A percentile compares a stretch with the other conserved stretches of the same genome.
Conservation (phyloP, 306 rosid genomes). For the Glycyrrhiza uralensis region DNA sequence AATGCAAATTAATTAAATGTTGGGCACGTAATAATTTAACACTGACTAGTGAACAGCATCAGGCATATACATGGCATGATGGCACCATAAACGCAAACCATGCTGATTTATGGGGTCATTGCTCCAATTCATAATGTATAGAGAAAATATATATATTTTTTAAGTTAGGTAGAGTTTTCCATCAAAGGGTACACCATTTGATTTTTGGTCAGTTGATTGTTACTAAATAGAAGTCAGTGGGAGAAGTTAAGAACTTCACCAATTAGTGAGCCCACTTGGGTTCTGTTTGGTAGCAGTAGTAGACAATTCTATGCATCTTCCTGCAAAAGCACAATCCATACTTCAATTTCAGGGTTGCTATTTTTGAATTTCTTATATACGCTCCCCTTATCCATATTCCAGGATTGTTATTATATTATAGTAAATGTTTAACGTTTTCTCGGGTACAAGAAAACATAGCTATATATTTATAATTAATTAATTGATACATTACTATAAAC, state of each 20-base stretch:
- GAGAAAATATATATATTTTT: not conserved
- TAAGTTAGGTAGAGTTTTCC: constrained; percentile 31
- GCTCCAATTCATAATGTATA: not conserved
- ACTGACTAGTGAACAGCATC: not conserved
- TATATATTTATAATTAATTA: not conserved
- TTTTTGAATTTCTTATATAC: not conserved
- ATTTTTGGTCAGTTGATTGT: constrained; percentile 8
- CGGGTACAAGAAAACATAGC: constrained; percentile 22
- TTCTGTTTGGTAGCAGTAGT: constrained; percentile 21
- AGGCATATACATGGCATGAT: not conserved
- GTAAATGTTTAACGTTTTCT: constrained; percentile 2
- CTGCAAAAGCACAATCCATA: not conserved
- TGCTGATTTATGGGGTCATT: constrained; percentile 13
- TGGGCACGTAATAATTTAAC: not conserved
- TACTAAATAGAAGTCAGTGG: constrained; percentile 22
- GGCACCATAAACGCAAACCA: too few relatives aligned
- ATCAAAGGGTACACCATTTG: constrained; percentile 9
- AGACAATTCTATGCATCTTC: constrained; percentile 10
- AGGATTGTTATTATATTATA: not conserved
- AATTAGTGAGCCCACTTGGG: constrained; percentile 23
- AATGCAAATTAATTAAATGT: constrained; percentile 5
- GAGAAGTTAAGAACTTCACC: constrained; percentile 32
- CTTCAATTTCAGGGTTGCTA: not conserved
- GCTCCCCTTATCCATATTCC: constrained; percentile 13
- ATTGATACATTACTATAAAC: constrained; percentile 3